Base-by-base conservation (phyloP, 768 basidiomycete genomes). In the Termitomyces sp. region DNA sequence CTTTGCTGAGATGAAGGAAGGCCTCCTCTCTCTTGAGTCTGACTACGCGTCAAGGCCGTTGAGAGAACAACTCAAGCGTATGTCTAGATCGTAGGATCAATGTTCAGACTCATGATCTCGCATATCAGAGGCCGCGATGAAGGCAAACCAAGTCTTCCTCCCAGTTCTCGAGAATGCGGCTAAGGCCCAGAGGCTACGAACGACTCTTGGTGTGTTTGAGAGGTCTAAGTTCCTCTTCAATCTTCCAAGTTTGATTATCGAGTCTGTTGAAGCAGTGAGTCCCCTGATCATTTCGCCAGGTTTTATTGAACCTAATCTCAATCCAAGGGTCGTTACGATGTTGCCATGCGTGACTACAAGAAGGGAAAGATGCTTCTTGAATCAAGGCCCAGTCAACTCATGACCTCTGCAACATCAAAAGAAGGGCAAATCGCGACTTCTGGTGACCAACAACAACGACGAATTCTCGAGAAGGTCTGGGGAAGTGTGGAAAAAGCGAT, bases 211-310 rank as follows among this genome's bases (percentile, higher is more conserved):
- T 32, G 92, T 98, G 18, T 98, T 99, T 60, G 96, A 98, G 62
- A 82, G 94, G 40, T 95, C 92, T 48, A 96, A 95, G 64, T 99
- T 98, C 79, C 92, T 98, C 70, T 98, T 98, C 80, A 98, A 96
- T 64, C 80, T 99, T n/a, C 96, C 97, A 0, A 88, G 89, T 29
- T 86, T 88, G 43, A 83, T 99, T 22, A 79, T 90, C 22, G 96
- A 95, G 66, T 88, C 82, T 16, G 89, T 98, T 50, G 89, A 96
- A 68, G 88, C 88, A 54, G 94, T 95, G 65, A 62, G 86, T 73
- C 23, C n/a, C 31, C 6, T 39, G 32, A 54, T 36, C n/a, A 44
- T 11, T 43, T 56, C 12, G 44, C 23, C 51, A 5, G 45, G n/a
- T 54, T 3, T 38, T 23, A 18, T 16, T 54, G n/a, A n/a, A 56